phyloP scores from a whole-genome alignment of 2,329 filamentous ascomycete species.

The Hypoxylon sp. region DNA sequence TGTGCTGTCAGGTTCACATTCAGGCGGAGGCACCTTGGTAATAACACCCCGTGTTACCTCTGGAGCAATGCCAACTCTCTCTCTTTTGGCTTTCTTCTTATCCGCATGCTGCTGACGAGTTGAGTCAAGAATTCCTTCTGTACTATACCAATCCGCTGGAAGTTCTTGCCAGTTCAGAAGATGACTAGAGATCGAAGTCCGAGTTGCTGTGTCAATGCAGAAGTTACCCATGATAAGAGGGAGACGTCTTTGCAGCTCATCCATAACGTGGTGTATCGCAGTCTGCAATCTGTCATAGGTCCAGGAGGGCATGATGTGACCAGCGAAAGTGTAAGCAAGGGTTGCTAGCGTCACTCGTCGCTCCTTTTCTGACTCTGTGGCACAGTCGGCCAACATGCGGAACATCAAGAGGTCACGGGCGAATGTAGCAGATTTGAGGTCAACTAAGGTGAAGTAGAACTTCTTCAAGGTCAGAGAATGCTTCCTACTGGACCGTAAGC shows the following conservation, averaged over 20 bases:
- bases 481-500: neutral
- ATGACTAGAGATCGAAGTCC: neutral
- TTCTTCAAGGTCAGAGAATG: neutral
- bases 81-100: neutral
- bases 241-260: neutral
- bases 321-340: neutral
- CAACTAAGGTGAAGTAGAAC: conserved; percentile 9
- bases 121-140: neutral
- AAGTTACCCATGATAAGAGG: conserved; percentile 1
- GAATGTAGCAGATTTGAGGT: neutral
- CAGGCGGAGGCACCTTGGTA: neutral
- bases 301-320: conserved; percentile 2
- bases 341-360: neutral
- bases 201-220: neutral
- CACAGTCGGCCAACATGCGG: conserved; percentile 2
- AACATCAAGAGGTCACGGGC: conserved; percentile 6
- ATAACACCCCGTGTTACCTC: neutral
- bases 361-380: neutral
- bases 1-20: neutral
- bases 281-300: neutral
- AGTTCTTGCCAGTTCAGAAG: neutral
- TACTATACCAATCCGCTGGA: neutral
- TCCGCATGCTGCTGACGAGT: neutral
- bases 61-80: neutral
- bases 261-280: neutral